These are phyloP conservation scores for Ogataea pilisensis DNA, from an alignment of 805 yeast genomes.

Conservation along the genomic window DNA sequence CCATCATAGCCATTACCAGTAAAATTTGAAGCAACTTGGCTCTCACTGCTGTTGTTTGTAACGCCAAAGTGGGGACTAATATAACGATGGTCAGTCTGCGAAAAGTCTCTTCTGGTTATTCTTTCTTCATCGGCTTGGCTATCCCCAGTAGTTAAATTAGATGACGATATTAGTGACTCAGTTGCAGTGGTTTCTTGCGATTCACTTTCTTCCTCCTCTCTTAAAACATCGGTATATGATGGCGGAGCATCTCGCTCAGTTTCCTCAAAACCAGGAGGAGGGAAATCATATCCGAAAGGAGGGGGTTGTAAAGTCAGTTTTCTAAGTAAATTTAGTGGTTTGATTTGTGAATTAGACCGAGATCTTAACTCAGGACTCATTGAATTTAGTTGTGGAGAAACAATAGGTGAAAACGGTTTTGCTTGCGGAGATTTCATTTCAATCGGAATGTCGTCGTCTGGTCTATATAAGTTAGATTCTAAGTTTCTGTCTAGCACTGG, in stretches of 20 bases:
- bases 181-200: constrained; percentile 1
- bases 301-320: constrained; percentile 15
- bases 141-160: not conserved
- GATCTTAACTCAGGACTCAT: constrained; percentile 26
- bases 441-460: constrained; percentile 38
- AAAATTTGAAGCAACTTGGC: not conserved
- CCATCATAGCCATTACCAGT: not conserved
- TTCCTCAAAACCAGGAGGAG: constrained; percentile 29
- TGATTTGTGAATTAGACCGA: constrained; percentile 17
- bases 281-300: constrained; percentile 20
- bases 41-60: not conserved
- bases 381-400: constrained; percentile 29
- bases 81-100: not conserved
- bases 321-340: constrained; percentile 17
- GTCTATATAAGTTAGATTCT: constrained; percentile 51
- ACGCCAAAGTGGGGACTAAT: not conserved
- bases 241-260: constrained; percentile 25
- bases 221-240: constrained; percentile 25
- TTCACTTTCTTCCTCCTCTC: constrained; percentile 5
- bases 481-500: constrained; percentile 26
- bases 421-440: constrained; percentile 63
- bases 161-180: not conserved
- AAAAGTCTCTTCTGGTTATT: not conserved
- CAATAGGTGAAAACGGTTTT: constrained; percentile 48
- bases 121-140: constrained; percentile 3